Conservation (phyloP, 2,329 filamentous ascomycete genomes). For the Calonectria honghensis region DNA sequence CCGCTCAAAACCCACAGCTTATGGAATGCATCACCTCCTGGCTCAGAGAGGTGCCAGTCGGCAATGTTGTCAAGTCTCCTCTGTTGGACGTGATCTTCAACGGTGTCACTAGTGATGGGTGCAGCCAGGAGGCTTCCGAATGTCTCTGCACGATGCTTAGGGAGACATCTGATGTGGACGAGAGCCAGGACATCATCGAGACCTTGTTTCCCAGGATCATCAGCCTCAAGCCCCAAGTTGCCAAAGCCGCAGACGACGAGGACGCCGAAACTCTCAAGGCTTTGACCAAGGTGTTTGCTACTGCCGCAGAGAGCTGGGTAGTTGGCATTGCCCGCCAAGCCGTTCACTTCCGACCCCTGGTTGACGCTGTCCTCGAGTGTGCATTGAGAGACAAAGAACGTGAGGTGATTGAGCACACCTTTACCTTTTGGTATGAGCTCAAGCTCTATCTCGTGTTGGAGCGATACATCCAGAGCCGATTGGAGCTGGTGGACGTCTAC, state of each 20-base stretch:
- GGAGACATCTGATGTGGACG: slow-evolving; percentile 95
- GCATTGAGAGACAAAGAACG: slow-evolving; percentile 90
- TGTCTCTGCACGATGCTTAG: slow-evolving; percentile 93
- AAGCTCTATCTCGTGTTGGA: slow-evolving; percentile 97
- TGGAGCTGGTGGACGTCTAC: slow-evolving; percentile 87
- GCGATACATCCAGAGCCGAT: slow-evolving; percentile 87
- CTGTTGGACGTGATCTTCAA: slow-evolving; percentile 88
- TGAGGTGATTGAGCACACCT: slow-evolving; percentile 94
- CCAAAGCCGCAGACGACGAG: slow-evolving; percentile 83
- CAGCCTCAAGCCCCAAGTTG: slow-evolving; percentile 84
- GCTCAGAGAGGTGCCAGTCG: slow-evolving; percentile 93
- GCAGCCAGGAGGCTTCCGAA: slow-evolving; percentile 92
- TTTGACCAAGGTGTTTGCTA: slow-evolving; percentile 91
- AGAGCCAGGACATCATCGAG: slow-evolving; percentile 88
- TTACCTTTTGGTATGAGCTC: slow-evolving; percentile 98
- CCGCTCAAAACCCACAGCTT: slow-evolving; percentile 90
- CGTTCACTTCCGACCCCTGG: slow-evolving; percentile 85
- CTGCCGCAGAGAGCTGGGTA: slow-evolving; percentile 96
- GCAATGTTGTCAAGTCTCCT: slow-evolving; percentile 88
- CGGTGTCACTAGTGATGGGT: slow-evolving; percentile 83
- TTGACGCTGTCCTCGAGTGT: slow-evolving; percentile 94
- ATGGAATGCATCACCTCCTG: slow-evolving; percentile 98
- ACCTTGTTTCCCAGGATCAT: slow-evolving; percentile 88
- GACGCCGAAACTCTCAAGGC: slow-evolving; percentile 92
- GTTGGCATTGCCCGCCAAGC: slow-evolving; percentile 92